These are phyloP conservation scores for Datura wrightii DNA, from an alignment of 257 asterid species.

Conservation along the genomic window DNA sequence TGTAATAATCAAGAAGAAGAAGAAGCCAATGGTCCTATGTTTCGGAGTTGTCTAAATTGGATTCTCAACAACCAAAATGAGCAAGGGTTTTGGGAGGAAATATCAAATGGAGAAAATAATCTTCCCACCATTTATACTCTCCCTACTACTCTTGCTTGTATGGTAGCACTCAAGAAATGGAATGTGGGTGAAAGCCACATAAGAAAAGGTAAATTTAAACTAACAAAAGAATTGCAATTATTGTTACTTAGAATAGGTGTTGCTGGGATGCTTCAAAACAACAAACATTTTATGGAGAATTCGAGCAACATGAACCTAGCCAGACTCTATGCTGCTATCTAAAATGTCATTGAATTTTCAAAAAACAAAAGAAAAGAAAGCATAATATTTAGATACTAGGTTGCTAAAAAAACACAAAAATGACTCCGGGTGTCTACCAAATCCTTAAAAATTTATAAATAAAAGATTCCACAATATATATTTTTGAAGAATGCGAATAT, in stretches of 20 bases:
- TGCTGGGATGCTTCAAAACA: not conserved
- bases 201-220: slow-evolving; percentile 39
- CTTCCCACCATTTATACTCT: slow-evolving; percentile 55
- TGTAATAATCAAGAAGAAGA: slow-evolving; percentile 12
- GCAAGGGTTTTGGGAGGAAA: slow-evolving; percentile 62
- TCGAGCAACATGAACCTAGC: not conserved
- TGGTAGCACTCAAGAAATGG: slow-evolving; percentile 59
- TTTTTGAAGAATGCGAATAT: no score
- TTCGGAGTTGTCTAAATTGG: slow-evolving; percentile 55
- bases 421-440: no score
- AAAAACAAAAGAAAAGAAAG: no score
- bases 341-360: not conserved
- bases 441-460: no score
- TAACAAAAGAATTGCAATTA: not conserved
- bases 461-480: no score
- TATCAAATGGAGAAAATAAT: slow-evolving; percentile 26
- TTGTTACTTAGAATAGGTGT: not conserved
- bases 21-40: slow-evolving; percentile 45
- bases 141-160: slow-evolving; percentile 61
- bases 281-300: no score
- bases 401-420: no score
- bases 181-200: slow-evolving; percentile 44
- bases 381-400: no score
- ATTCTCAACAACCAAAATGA: slow-evolving; percentile 52
- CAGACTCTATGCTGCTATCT: not conserved